Evolutionary conservation across 2,329 filamentous ascomycete species (phyloP).

Genomic region (Leptographium wingfieldii): DNA sequence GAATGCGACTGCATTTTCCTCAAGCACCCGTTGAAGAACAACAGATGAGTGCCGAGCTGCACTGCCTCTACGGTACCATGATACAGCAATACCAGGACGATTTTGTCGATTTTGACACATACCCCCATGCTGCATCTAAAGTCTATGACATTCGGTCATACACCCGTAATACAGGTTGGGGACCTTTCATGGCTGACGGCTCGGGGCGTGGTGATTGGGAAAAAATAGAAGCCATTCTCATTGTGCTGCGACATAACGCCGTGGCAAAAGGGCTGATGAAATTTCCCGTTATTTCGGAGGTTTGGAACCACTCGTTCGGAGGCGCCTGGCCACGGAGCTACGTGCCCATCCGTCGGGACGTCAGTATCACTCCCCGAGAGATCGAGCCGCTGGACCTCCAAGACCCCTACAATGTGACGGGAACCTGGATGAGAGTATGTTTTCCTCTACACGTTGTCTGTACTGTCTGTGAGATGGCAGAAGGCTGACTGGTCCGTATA

Average conservation of each 20-base stretch:
- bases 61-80: conserved; percentile 55
- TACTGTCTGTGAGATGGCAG: not conserved
- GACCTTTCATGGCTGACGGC: conserved; percentile 56
- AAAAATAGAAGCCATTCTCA: conserved; percentile 58
- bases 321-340: conserved; percentile 42
- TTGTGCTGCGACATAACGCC: conserved; percentile 55
- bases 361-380: not conserved
- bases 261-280: conserved; percentile 29
- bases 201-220: conserved; percentile 61
- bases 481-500: conserved; percentile 6
- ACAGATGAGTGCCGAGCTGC: conserved; percentile 58
- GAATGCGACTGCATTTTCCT: conserved; percentile 4
- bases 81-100: conserved; percentile 19
- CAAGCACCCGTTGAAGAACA: conserved; percentile 28
- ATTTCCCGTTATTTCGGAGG: conserved; percentile 32
- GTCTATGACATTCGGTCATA: conserved; percentile 67
- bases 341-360: conserved; percentile 14
- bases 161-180: conserved; percentile 49
- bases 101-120: conserved; percentile 20
- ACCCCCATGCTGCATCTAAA: conserved; percentile 51
- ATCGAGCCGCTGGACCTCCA: conserved; percentile 8
- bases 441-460: not conserved
- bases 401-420: conserved; percentile 61
- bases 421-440: conserved; percentile 56
- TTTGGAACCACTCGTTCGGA: conserved; percentile 44